These are phyloP conservation scores for Nidula niveotomentosa DNA, from an alignment of 1,284 basidiomycete species.

Conservation along the genomic window DNA sequence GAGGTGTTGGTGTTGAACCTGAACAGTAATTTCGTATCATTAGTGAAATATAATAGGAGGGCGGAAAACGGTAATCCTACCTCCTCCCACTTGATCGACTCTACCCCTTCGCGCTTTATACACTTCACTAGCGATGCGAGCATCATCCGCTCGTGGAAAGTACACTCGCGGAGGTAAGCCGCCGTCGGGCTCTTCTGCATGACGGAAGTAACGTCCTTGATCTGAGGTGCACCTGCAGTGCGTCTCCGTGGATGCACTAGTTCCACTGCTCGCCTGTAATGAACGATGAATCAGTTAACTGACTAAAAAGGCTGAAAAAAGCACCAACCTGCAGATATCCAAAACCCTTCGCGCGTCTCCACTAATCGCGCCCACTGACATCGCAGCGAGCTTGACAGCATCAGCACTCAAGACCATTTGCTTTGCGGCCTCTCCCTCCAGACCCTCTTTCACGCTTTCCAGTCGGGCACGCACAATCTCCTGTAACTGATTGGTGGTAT, in stretches of 20 bases:
- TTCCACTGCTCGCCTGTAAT: conserved; percentile 77
- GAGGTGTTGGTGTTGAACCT: conserved; percentile 71
- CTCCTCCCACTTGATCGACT: conserved; percentile 85
- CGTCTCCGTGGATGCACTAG: conserved; percentile 54
- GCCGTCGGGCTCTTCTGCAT: conserved; percentile 94
- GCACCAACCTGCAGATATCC: conserved; percentile 81
- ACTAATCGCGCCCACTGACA: conserved; percentile 90
- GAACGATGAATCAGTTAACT: background rate
- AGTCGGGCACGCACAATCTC: conserved; percentile 88
- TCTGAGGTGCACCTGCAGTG: conserved; percentile 72
- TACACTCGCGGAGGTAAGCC: conserved; percentile 77
- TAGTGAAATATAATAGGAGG: conserved; percentile 4
- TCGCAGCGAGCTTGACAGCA: conserved; percentile 88
- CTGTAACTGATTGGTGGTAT: conserved; percentile 79
- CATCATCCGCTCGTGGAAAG: conserved; percentile 87
- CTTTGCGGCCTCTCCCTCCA: conserved; percentile 28
- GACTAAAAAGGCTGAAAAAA: conserved; percentile 1
- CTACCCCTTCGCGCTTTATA: conserved; percentile 81
- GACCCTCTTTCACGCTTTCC: conserved; percentile 51
- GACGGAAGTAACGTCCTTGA: conserved; percentile 80
- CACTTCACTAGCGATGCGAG: conserved; percentile 87
- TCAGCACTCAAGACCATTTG: conserved; percentile 69
- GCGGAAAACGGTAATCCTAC: conserved; percentile 37
- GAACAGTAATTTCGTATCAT: conserved; percentile 2
- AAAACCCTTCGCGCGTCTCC: conserved; percentile 94